Percentiles rank a stretch among this genome's conserved stretches.
phyloP scores from a whole-genome alignment of 345 rosid species.

The Aquilaria malaccensis region DNA sequence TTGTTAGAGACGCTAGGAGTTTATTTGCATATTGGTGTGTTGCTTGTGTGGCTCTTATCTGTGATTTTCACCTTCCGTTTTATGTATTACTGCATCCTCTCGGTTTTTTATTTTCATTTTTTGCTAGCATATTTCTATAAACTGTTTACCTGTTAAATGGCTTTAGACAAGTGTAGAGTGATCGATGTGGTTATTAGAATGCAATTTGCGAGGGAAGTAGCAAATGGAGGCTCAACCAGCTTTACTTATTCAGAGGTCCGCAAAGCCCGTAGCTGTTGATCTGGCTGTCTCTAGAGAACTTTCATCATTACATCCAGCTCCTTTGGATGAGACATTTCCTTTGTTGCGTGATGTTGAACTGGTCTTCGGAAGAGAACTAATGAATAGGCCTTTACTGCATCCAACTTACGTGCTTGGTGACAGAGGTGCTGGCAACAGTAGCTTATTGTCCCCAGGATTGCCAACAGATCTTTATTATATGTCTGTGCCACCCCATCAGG shows the following conservation, averaged over 20 bases:
- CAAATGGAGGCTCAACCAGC: slow-evolving; percentile 45
- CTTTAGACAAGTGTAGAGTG: no score
- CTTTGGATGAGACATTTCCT: slow-evolving; percentile 33
- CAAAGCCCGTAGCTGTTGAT: slow-evolving; percentile 36
- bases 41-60: no score
- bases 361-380: slow-evolving; percentile 29
- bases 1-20: no score
- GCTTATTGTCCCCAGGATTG: slow-evolving; percentile 58
- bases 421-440: slow-evolving; percentile 45
- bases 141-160: no score
- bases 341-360: slow-evolving; percentile 34
- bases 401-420: slow-evolving; percentile 34
- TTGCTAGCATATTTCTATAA: no score
- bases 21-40: no score
- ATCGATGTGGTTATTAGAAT: no score
- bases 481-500: slow-evolving; percentile 33
- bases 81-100: no score
- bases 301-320: slow-evolving; percentile 38
- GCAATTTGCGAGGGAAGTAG: no score
- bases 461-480: slow-evolving; percentile 53
- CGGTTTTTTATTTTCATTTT: no score
- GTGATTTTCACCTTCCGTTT: no score
- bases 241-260: slow-evolving; percentile 39
- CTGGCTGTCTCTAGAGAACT: slow-evolving; percentile 34
- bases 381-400: slow-evolving; percentile 29